Percentiles rank a stretch among this genome's conserved stretches.
phyloP scores from a whole-genome alignment of 345 rosid species.

The Eucalyptus pauciflora region DNA sequence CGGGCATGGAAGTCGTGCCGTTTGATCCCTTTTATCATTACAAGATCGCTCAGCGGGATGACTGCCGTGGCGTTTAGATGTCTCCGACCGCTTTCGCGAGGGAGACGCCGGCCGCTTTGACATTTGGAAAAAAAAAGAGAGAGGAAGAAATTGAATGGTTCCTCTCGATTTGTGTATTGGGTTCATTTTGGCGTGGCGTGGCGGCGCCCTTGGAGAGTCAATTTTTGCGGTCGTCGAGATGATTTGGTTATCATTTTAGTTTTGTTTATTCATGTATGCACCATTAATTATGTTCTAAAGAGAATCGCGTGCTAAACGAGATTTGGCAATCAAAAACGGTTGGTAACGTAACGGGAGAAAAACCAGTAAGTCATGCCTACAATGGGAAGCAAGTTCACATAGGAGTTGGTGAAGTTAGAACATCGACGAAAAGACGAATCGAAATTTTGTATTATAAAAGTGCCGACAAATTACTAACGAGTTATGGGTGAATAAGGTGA shows the following conservation, averaged over 20 bases:
- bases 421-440: neutral
- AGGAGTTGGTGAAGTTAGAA: neutral
- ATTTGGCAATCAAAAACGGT: neutral
- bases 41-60: neutral
- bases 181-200: neutral
- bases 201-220: neutral
- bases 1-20: neutral
- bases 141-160: neutral
- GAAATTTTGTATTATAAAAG: neutral
- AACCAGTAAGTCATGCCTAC: neutral
- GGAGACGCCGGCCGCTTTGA: neutral
- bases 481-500: neutral
- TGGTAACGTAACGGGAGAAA: neutral
- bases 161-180: neutral
- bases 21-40: neutral
- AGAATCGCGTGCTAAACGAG: neutral
- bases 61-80: neutral
- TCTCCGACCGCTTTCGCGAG: neutral
- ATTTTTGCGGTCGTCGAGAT: neutral
- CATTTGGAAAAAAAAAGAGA: neutral
- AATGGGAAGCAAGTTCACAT: neutral
- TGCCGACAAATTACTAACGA: neutral
- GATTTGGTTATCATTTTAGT: neutral
- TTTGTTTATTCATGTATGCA: neutral
- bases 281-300: neutral